Evolutionary conservation across 2,329 filamentous ascomycete species (phyloP).

Genomic region (Paecilomyces dactylethromorphus): DNA sequence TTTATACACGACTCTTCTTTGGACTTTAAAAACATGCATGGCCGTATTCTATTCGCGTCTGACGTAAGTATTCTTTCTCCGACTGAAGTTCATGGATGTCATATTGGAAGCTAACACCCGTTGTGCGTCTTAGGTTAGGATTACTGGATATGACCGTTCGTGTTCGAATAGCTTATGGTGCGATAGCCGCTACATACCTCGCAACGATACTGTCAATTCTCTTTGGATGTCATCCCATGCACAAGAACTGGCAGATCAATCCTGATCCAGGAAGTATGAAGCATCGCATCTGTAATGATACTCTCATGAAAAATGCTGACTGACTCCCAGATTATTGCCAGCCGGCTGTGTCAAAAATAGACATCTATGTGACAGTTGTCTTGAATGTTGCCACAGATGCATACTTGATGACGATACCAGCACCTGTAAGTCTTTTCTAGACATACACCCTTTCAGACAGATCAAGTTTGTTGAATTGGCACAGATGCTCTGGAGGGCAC

Average conservation of each 20-base stretch:
- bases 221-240: constrained; percentile 47
- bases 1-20: constrained; percentile 47
- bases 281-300: constrained; percentile 8
- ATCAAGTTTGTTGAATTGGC: neutral
- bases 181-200: constrained; percentile 46
- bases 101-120: neutral
- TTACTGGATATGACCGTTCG: constrained; percentile 37
- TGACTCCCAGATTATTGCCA: constrained; percentile 38
- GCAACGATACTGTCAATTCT: constrained; percentile 45
- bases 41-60: constrained; percentile 52
- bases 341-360: constrained; percentile 44
- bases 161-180: constrained; percentile 45
- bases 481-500: constrained; percentile 49
- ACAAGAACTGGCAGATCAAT: constrained; percentile 53
- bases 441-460: neutral
- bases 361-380: constrained; percentile 47
- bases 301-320: neutral
- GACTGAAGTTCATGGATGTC: neutral
- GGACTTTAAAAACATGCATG: constrained; percentile 50
- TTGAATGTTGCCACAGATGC: constrained; percentile 52
- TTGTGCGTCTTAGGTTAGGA: constrained; percentile 24
- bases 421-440: neutral
- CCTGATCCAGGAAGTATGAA: constrained; percentile 51
- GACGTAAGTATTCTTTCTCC: constrained; percentile 27
- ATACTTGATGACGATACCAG: constrained; percentile 53